Conservation (phyloP, 2,329 filamentous ascomycete species). For the Fusarium floridanum region DNA sequence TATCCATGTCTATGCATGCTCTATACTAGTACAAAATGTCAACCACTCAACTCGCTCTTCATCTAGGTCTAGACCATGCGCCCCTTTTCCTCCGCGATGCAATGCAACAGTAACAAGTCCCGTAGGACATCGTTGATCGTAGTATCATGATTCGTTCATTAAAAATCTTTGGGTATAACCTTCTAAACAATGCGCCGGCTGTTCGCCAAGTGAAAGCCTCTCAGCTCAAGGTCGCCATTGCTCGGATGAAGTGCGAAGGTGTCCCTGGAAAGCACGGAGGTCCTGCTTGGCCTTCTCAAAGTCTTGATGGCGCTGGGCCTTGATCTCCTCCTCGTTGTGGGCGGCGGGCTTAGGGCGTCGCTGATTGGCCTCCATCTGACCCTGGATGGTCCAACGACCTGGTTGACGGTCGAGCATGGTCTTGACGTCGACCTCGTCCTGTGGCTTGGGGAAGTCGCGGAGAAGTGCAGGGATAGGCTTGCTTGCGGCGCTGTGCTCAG, state of each 20-base stretch:
- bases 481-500: conserved; percentile 20
- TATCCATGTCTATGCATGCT: conserved; percentile 6
- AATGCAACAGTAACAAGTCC: conserved; percentile 14
- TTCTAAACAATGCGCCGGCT: conserved; percentile 37
- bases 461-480: conserved; percentile 53
- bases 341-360: conserved; percentile 40
- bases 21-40: conserved; percentile 29
- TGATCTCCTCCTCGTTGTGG: conserved; percentile 44
- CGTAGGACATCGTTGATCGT: conserved; percentile 31
- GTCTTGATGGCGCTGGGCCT: conserved; percentile 54
- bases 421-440: conserved; percentile 55
- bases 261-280: conserved; percentile 55
- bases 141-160: conserved; percentile 41
- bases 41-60: conserved; percentile 16
- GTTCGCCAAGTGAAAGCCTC: background rate
- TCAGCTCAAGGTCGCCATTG: conserved; percentile 14
- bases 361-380: conserved; percentile 51
- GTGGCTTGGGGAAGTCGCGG: conserved; percentile 58
- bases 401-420: conserved; percentile 60
- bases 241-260: conserved; percentile 27
- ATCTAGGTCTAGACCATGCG: conserved; percentile 3
- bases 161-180: conserved; percentile 38
- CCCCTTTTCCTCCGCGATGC: conserved; percentile 1
- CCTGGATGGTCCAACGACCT: conserved; percentile 57
- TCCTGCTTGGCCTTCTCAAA: conserved; percentile 63